Evolutionary conservation across 1,284 basidiomycete species (phyloP).

Genomic region (Cryptococcus sp.): DNA sequence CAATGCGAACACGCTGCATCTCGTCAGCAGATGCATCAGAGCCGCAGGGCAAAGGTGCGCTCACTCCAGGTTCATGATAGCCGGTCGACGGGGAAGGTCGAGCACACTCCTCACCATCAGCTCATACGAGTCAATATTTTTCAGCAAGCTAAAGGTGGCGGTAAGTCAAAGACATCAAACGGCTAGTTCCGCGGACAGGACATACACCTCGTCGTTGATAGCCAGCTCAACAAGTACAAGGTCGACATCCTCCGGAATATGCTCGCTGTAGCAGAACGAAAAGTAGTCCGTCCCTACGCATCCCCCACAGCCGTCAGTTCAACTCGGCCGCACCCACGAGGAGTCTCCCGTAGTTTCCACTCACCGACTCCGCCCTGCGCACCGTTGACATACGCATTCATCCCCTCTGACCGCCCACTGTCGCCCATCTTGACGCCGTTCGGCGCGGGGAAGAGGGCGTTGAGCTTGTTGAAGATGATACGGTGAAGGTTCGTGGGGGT

Average conservation of each 20-base stretch:
- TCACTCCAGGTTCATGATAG: slow-evolving; percentile 39
- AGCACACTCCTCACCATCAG: slow-evolving; percentile 33
- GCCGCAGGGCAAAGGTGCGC: neutral
- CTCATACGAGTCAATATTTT: slow-evolving; percentile 34
- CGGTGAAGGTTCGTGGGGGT: slow-evolving; percentile 33
- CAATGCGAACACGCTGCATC: slow-evolving; percentile 37
- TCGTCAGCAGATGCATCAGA: neutral
- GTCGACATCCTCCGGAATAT: slow-evolving; percentile 37
- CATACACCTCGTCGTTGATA: slow-evolving; percentile 42
- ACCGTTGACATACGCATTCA: slow-evolving; percentile 36
- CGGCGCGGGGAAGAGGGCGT: slow-evolving; percentile 31
- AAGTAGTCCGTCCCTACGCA: slow-evolving; percentile 36
- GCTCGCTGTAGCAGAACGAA: slow-evolving; percentile 32
- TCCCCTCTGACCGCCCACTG: slow-evolving; percentile 11
- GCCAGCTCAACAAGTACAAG: slow-evolving; percentile 36
- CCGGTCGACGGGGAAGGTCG: slow-evolving; percentile 36
- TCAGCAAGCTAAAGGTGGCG: slow-evolving; percentile 10
- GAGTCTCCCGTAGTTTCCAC: neutral
- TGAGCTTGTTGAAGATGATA: slow-evolving; percentile 39
- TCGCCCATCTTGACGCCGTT: slow-evolving; percentile 14
- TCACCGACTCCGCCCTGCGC: slow-evolving; percentile 38
- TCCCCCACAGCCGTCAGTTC: neutral
- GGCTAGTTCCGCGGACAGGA: neutral
- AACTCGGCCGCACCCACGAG: neutral
- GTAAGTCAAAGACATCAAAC: neutral